Conservation (phyloP, 2,329 filamentous ascomycete species). For the Sarocladium oryzae region DNA sequence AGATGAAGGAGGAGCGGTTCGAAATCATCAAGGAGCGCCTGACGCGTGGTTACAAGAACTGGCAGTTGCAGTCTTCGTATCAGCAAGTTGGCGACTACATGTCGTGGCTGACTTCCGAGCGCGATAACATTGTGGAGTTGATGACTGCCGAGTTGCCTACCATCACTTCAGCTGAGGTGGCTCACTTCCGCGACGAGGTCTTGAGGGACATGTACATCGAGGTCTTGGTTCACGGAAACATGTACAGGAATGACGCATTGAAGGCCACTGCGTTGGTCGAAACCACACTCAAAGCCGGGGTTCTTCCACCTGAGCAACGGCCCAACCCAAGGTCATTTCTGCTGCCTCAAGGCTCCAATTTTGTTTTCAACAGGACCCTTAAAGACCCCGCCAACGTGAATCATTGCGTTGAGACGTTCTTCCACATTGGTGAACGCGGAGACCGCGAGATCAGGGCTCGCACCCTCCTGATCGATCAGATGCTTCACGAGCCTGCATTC, state of each 20-base stretch:
- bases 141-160: constrained; percentile 68
- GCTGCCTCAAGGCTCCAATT: constrained; percentile 74
- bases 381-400: constrained; percentile 87
- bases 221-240: constrained; percentile 80
- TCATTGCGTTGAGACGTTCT: constrained; percentile 73
- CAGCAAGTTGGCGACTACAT: constrained; percentile 81
- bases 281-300: constrained; percentile 65
- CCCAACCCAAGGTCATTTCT: constrained; percentile 70
- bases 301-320: constrained; percentile 73
- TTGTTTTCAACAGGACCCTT: constrained; percentile 71
- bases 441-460: constrained; percentile 69
- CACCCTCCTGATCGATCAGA: constrained; percentile 75
- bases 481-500: constrained; percentile 89
- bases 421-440: constrained; percentile 62
- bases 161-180: constrained; percentile 68
- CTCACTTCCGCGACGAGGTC: constrained; percentile 71
- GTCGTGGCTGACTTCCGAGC: constrained; percentile 71
- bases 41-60: constrained; percentile 72
- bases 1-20: constrained; percentile 82
- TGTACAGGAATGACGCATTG: constrained; percentile 89
- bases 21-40: constrained; percentile 85
- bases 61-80: constrained; percentile 82
- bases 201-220: constrained; percentile 83
- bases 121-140: constrained; percentile 73
- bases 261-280: constrained; percentile 80